These are phyloP conservation scores for Phaeosphaeriaceae sp. DNA, from an alignment of 2,329 filamentous ascomycete species.

Conservation along the genomic window DNA sequence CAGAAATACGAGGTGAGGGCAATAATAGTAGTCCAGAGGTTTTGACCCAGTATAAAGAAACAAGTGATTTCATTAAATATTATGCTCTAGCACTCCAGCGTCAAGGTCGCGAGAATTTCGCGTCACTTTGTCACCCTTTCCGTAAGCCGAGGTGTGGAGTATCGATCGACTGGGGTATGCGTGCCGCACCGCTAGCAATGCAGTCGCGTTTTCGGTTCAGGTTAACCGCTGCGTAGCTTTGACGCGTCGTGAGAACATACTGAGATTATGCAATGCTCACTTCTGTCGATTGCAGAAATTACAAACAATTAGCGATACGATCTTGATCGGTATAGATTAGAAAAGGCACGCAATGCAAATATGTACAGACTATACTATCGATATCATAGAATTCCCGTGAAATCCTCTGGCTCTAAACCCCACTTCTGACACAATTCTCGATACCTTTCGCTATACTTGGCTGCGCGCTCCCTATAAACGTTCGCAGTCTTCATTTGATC, in stretches of 20 bases:
- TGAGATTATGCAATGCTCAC: background rate
- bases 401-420: slow-evolving; percentile 37
- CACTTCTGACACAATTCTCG: slow-evolving; percentile 46
- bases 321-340: background rate
- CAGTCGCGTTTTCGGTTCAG: background rate
- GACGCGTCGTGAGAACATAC: background rate
- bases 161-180: background rate
- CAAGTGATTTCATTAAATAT: too few relatives aligned
- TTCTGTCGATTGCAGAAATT: background rate
- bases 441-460: slow-evolving; percentile 44
- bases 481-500: slow-evolving; percentile 53
- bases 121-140: background rate
- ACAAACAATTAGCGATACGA: background rate
- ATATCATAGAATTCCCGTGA: slow-evolving; percentile 35
- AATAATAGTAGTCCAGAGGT: too few relatives aligned
- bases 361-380: background rate
- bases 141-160: slow-evolving; percentile 7
- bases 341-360: background rate
- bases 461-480: slow-evolving; percentile 42
- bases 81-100: background rate
- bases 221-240: background rate
- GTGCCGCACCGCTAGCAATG: slow-evolving; percentile 4
- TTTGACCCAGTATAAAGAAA: too few relatives aligned
- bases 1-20: too few relatives aligned
- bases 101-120: background rate